Conservation (phyloP, 345 rosid species). For the Conringia planisiliqua region DNA sequence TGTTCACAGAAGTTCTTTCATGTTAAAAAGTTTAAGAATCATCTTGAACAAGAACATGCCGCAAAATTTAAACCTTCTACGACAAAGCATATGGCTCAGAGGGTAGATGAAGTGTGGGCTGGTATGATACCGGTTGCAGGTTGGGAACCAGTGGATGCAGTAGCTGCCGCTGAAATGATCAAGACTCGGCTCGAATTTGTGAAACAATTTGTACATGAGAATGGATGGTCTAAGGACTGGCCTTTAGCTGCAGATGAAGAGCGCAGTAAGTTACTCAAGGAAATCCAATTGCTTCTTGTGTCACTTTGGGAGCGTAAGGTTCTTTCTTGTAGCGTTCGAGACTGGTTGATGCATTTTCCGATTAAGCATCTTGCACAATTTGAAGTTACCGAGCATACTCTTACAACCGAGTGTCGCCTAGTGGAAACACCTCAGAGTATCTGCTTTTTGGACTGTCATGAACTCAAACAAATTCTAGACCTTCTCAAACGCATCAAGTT, state of each 20-base stretch:
- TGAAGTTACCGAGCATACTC: slow-evolving; percentile 5
- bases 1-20: slow-evolving; percentile 1
- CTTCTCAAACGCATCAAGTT: slow-evolving; percentile 5
- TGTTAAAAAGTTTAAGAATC: slow-evolving; percentile 18
- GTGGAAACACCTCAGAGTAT: slow-evolving; percentile 26
- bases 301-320: not conserved
- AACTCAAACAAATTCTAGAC: slow-evolving; percentile 7
- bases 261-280: slow-evolving; percentile 11
- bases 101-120: slow-evolving; percentile 7
- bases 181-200: slow-evolving; percentile 5
- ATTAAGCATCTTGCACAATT: not conserved
- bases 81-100: not conserved
- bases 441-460: slow-evolving; percentile 10
- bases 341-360: slow-evolving; percentile 14
- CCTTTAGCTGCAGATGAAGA: slow-evolving; percentile 24
- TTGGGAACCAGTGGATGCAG: slow-evolving; percentile 30
- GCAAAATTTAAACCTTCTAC: not conserved
- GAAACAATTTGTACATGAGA: slow-evolving; percentile 7
- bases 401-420: not conserved
- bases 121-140: not conserved
- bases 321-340: slow-evolving; percentile 15
- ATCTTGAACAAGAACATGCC: slow-evolving; percentile 22
- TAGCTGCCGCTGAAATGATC: slow-evolving; percentile 19
- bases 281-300: slow-evolving; percentile 1
- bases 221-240: slow-evolving; percentile 32